Conservation (phyloP, 331 rosid species). For the Acacia concinna region DNA sequence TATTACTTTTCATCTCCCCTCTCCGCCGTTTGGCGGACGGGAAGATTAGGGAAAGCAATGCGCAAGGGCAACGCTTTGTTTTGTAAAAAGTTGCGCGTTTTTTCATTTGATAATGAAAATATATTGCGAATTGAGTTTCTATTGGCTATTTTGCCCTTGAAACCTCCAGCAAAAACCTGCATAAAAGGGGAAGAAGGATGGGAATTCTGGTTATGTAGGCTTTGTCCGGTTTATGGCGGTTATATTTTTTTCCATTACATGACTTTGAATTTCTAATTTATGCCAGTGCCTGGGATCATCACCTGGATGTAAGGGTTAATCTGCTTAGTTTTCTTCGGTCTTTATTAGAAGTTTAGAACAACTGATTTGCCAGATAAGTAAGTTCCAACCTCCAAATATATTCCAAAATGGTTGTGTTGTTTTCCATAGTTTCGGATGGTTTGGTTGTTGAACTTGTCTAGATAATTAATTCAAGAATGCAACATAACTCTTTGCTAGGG, state of each 20-base stretch:
- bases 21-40: not conserved
- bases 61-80: not conserved
- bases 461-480: not conserved
- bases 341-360: not conserved
- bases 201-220: not conserved
- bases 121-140: not conserved
- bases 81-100: not conserved
- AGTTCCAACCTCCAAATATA: not conserved
- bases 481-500: not conserved
- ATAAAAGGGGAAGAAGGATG: not conserved
- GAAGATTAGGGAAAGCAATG: not conserved
- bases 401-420: not conserved
- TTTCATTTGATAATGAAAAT: not conserved
- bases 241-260: not conserved
- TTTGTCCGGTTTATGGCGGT: not conserved
- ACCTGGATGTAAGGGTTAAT: not conserved
- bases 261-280: not conserved
- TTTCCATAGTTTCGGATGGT: not conserved
- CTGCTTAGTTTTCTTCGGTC: not conserved
- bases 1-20: not conserved
- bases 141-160: not conserved
- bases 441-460: not conserved
- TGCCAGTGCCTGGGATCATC: not conserved
- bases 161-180: not conserved
- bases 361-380: not conserved